phyloP scores from a whole-genome alignment of 495 filamentous ascomycete genomes.

The Penicillium canescens region DNA sequence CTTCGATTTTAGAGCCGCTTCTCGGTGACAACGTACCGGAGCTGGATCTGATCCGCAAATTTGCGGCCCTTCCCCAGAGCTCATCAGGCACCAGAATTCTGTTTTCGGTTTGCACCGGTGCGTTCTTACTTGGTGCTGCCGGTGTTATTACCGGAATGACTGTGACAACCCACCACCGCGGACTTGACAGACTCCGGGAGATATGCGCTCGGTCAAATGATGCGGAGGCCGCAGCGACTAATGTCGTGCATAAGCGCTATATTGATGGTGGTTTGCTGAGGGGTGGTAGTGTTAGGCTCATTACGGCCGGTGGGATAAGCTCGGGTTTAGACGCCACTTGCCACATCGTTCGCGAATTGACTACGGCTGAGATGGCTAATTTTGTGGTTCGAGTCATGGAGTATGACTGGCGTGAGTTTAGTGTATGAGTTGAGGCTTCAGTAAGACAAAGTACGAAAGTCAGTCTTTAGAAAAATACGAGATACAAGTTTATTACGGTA shows the following conservation, averaged over 20 bases:
- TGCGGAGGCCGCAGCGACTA: slow-evolving; percentile 54
- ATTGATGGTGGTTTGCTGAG: slow-evolving; percentile 65
- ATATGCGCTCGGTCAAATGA: slow-evolving; percentile 46
- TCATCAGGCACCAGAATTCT: slow-evolving; percentile 49
- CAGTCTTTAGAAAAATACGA: background rate
- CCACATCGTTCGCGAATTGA: slow-evolving; percentile 75
- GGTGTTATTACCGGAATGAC: slow-evolving; percentile 71
- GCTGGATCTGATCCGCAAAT: slow-evolving; percentile 29
- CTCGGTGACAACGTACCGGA: slow-evolving; percentile 22
- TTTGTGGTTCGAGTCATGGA: slow-evolving; percentile 70
- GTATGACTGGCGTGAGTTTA: slow-evolving; percentile 68
- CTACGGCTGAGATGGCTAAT: slow-evolving; percentile 63
- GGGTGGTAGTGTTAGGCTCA: slow-evolving; percentile 68
- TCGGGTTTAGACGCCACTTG: slow-evolving; percentile 76
- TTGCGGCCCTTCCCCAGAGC: slow-evolving; percentile 22
- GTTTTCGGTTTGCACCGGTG: slow-evolving; percentile 75
- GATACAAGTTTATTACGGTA: background rate
- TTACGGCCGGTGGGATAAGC: slow-evolving; percentile 75
- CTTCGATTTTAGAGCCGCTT: slow-evolving; percentile 22
- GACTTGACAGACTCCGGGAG: slow-evolving; percentile 67
- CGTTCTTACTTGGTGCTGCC: slow-evolving; percentile 67
- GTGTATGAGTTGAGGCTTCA: slow-evolving; percentile 35
- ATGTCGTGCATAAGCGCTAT: slow-evolving; percentile 76
- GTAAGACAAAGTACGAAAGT: background rate
- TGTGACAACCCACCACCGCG: slow-evolving; percentile 71